Evolutionary conservation across 2,329 filamentous ascomycete genomes (phyloP), one percentile per base, ranked within the genome.

Genomic region (Graphiopsis chlorocephala): DNA sequence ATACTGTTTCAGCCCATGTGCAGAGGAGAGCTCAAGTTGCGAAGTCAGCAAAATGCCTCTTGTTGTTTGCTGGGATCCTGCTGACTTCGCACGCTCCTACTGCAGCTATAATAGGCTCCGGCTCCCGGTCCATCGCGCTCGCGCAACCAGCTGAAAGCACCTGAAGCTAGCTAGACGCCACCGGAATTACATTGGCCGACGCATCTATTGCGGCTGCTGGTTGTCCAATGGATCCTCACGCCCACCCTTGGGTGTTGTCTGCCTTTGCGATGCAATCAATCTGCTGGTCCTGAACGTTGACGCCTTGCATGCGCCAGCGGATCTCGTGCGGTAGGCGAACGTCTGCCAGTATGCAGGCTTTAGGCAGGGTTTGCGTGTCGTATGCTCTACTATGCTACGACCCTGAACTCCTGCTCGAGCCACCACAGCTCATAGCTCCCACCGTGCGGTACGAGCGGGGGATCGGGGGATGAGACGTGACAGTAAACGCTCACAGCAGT

Each of bases 381-480:
- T 20, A 23, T 20, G 50, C 12, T 45, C 50, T n/a, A n/a, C 17
- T 10, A 31, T 53, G 50, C 50, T 53, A 53, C 50, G 29, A 25
- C 50, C 17, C 50, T 53, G 50, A 53, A 14, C 26, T 14, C 26
- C 29, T 48, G 28, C 42, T 31, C 31, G 25, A 61, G 58, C 42
- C 25, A 48, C 28, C 42, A 48, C n/a, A 61, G 29, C 28, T 61
- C 28, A 20, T 29, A 58, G 55, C 55, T 58, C n/a, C 25, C 23
- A 52, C 60, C 48, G 47, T 29, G 60, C 60, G 60, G 60, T 53
- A 45, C 60, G 60, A 62, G 60, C 60, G 60, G 60, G 60, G 60
- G 17, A 61, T 38, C 29, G 47, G 59, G 56, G 57, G 26, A 47
- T 15, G 14, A 23, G 25, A 31, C 10, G 42, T 61, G 28, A 29